Base-by-base conservation (phyloP, 2,329 filamentous ascomycete species). In the Paecilomyces dactylethromorphus region DNA sequence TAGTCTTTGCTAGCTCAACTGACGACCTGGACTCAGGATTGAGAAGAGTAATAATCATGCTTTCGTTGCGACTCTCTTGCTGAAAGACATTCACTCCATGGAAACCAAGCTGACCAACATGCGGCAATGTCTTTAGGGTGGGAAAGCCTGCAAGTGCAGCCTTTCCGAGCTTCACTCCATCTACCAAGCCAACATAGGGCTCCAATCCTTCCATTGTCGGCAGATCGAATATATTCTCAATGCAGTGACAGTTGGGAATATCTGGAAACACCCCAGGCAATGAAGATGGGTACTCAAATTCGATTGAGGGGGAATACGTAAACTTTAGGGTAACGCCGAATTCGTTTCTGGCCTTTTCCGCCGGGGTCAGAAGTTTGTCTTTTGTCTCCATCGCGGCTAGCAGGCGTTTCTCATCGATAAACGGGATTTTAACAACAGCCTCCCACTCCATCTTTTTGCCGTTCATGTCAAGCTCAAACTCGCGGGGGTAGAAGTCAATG, bases 361-460 rank as follows among this genome's bases (percentile, higher is more conserved):
- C 90, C 2, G 87, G 82, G 2, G 85, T 85, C n/a, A 99, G 81
- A 1, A 89, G 77, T 50, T 87, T 79, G 63, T 97, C 92, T 71
- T 88, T 92, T 6, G 92, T 87, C 15, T 83, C 87, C 90, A 99
- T 97, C 7, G 93, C 94, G 39, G 81, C 78, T 58, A 99, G 81
- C 2, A 99, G 80, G 26, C 94, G 86, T 67, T 88, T 86, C 73
- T 99, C 93, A 59, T 99, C 91, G 63, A 99, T 99, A 76, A 99
- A 99, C 0, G 94, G 94, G 69, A 99, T 99, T 76, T 97, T 99
- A 64, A 99, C 92, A 39, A 99, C 93, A 29, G 94, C 94, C 72
- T 99, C 94, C 94, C 94, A 99, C 63, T 99, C 95, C 89, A 96
- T 95, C 79, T 96, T 99, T 80, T 99, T 99, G 60, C 94, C 95